Evolutionary conservation across 1,139 yeast genomes (phyloP).

Genomic region (Suhomyces maxii): DNA sequence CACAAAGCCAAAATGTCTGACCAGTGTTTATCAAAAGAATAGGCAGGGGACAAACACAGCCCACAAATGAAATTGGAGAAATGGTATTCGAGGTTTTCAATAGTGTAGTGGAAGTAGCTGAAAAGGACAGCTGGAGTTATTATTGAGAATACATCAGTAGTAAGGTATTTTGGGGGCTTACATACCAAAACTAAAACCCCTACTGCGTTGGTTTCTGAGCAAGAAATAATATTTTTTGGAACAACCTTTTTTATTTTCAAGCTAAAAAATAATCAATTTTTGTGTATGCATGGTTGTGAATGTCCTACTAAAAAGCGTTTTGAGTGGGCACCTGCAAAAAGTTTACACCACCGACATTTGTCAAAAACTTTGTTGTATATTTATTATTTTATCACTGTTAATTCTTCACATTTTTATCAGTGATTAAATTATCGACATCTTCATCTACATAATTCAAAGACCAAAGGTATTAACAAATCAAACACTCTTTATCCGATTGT

Average conservation of each 20-base stretch:
- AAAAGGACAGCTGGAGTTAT: too few species aligned
- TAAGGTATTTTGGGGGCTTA: too few species aligned
- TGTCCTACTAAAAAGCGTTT: slow-evolving; percentile 8
- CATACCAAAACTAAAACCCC: too few species aligned
- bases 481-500: too few species aligned
- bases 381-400: slow-evolving; percentile 8
- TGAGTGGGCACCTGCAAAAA: slow-evolving; percentile 4
- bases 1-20: background rate
- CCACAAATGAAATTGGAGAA: too few species aligned
- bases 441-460: background rate
- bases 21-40: background rate
- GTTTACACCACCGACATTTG: slow-evolving; percentile 9
- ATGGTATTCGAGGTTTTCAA: too few species aligned
- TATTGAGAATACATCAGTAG: too few species aligned
- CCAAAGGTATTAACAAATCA: too few species aligned
- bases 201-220: too few species aligned
- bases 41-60: background rate
- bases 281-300: slow-evolving; percentile 6
- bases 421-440: background rate
- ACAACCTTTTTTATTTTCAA: background rate
- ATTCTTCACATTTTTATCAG: slow-evolving; percentile 6
- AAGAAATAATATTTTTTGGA: background rate
- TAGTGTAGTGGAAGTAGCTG: too few species aligned
- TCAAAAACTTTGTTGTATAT: slow-evolving; percentile 5
- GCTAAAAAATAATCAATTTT: background rate